phyloP scores from a whole-genome alignment of 371 early-diverging fungal genomes.

The Smittium mucronatum region DNA sequence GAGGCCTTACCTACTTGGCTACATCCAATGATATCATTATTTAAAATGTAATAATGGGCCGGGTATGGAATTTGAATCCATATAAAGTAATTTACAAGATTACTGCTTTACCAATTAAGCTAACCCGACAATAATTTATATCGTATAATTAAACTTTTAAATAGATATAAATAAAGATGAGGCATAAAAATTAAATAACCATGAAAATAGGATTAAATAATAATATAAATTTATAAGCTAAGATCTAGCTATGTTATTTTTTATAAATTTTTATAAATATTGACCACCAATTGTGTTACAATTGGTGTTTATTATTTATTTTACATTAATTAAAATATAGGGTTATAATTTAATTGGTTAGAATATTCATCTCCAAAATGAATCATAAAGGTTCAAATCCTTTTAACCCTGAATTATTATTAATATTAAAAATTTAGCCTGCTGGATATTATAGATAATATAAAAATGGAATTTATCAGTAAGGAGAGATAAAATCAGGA shows the following conservation, averaged over 20 bases:
- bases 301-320: neutral
- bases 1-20: constrained; percentile 28
- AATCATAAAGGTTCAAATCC: neutral
- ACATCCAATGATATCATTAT: constrained; percentile 20
- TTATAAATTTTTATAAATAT: neutral
- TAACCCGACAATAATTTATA: constrained; percentile 17
- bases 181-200: constrained; percentile 4
- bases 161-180: constrained; percentile 25
- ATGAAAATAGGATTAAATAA: too few species aligned
- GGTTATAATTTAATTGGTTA: constrained; percentile 1
- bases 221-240: too few species aligned
- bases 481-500: neutral
- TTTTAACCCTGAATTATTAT: neutral
- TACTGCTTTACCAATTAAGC: constrained; percentile 35
- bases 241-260: too few species aligned
- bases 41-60: neutral
- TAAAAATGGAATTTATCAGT: neutral
- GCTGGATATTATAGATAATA: neutral
- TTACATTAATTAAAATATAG: neutral
- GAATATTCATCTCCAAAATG: neutral
- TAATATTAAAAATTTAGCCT: constrained; percentile 1
- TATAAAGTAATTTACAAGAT: constrained; percentile 32
- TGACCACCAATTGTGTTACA: neutral
- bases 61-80: constrained; percentile 17
- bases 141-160: constrained; percentile 6